A percentile compares a stretch with the other conserved stretches of the same genome.
Conservation (phyloP, 2,329 filamentous ascomycete genomes). For the Exophiala spinifera region DNA sequence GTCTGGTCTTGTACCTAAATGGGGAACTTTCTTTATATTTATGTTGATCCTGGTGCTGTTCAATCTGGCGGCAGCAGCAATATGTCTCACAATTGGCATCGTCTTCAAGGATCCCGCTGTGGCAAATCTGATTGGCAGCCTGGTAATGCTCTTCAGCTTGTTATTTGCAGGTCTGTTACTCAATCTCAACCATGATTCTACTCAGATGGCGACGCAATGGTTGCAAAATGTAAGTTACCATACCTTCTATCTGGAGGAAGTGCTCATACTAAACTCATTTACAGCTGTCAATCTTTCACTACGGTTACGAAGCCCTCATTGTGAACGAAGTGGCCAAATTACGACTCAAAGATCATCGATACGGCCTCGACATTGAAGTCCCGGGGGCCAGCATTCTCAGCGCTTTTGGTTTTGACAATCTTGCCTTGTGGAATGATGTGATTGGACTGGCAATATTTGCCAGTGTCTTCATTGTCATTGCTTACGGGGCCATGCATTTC, state of each 20-base stretch:
- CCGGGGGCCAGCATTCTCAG: conserved; percentile 91
- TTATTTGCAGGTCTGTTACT: conserved; percentile 91
- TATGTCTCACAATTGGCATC: conserved; percentile 95
- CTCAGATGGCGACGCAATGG: conserved; percentile 81
- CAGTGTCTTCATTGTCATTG: conserved; percentile 76
- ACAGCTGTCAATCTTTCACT: conserved; percentile 92
- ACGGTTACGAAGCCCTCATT: conserved; percentile 91
- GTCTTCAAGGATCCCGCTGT: conserved; percentile 88
- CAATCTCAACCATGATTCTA: conserved; percentile 70
- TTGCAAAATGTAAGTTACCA: conserved; percentile 63
- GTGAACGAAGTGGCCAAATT: conserved; percentile 94
- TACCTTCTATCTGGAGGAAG: neutral
- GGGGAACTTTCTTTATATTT: conserved; percentile 83
- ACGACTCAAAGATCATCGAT: conserved; percentile 88
- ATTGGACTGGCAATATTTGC: conserved; percentile 79
- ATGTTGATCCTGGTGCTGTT: conserved; percentile 89
- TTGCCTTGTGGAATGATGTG: conserved; percentile 80
- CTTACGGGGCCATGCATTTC: conserved; percentile 90
- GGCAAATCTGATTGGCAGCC: conserved; percentile 85
- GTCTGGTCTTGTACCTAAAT: conserved; percentile 84
- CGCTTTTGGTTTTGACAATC: conserved; percentile 89
- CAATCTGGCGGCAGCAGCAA: conserved; percentile 88
- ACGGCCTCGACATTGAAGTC: conserved; percentile 92
- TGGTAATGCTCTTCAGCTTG: conserved; percentile 96
- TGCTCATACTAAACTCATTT: conserved; percentile 30